These are phyloP conservation scores for Nicotiana attenuata DNA, from an alignment of 257 asterid species.

Conservation along the genomic window DNA sequence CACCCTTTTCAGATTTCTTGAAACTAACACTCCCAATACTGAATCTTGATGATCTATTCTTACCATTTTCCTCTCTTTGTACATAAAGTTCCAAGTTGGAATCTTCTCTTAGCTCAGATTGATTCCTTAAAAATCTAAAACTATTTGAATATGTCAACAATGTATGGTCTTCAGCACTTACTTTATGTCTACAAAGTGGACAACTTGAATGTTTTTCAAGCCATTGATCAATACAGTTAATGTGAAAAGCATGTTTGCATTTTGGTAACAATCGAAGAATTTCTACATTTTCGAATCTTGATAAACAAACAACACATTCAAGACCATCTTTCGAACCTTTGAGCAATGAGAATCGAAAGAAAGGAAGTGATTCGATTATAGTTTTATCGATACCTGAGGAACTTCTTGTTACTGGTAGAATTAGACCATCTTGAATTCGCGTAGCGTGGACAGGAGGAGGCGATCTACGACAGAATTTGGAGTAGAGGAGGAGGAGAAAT, in stretches of 20 bases:
- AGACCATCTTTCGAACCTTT: constrained; percentile 31
- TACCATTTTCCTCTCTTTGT: constrained; percentile 36
- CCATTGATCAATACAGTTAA: constrained; percentile 33
- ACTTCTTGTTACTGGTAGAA: constrained; percentile 10
- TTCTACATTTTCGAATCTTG: constrained; percentile 31
- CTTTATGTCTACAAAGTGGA: constrained; percentile 33
- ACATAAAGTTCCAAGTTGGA: constrained; percentile 38
- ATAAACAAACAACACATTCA: constrained; percentile 30
- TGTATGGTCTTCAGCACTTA: constrained; percentile 21
- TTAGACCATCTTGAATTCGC: constrained; percentile 37
- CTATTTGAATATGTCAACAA: constrained; percentile 22
- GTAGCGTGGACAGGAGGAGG: neutral
- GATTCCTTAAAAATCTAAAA: constrained; percentile 25
- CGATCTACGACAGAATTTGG: constrained; percentile 44
- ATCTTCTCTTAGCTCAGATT: constrained; percentile 19
- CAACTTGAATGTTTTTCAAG: constrained; percentile 38
- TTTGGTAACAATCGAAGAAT: constrained; percentile 32
- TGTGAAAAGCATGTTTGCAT: constrained; percentile 35
- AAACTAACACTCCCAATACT: constrained; percentile 25
- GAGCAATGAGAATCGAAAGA: constrained; percentile 3
- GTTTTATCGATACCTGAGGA: constrained; percentile 32
- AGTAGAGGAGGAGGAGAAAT: constrained; percentile 63
- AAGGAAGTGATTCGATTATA: constrained; percentile 30
- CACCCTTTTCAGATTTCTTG: neutral
- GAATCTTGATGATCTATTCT: constrained; percentile 29